Base-by-base conservation (phyloP, 768 basidiomycete species). In the Agrocybe pediades region DNA sequence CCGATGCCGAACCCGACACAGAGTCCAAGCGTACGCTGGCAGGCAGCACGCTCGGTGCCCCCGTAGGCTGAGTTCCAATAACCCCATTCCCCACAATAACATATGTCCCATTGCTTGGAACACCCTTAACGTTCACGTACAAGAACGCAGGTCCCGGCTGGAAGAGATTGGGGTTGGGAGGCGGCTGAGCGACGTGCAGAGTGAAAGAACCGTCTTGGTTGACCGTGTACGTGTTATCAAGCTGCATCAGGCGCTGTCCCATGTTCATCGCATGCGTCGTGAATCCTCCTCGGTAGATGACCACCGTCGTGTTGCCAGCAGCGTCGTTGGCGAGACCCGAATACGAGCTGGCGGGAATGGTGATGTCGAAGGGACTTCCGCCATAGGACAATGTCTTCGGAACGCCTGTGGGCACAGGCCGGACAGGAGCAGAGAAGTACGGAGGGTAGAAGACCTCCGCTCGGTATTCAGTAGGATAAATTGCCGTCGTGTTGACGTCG, bases 391-490 rank as follows among this genome's bases (percentile, higher is more conserved):
- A 74, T 1, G 74, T 88, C n/a, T 69, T 70, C 0, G 95, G 95
- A 0, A 92, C 67, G 6, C 88, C 87, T 13, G 74, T 66, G 13
- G 88, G 89, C 1, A 71, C 70, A 1, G 96, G 96, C 9, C 94
- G 87, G 0, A 75, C 74, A 41, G 71, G 64, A 9, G 87, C 80
- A 36, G 81, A 75, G 75, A 88, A 98, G 74, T 96, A 99, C 9
- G 85, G 78, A 0, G 96, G 96, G 74, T 95, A 98, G 77, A 95
- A 99, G 36, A 87, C 80, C 67, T 96, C 94, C 1, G 88, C 86
- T 26, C 83, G 74, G 64, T 95, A 95, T 23, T 86, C 83, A 1
- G 93, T 93, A 1, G 88, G 86, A 76, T 77, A 93, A 29, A 76
- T 33, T 9, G 81, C 79, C n/a, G 73, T 68, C 27, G 73, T 55